A percentile compares a stretch with the other conserved stretches of the same genome.
Conservation (phyloP, 257 asterid genomes). For the Nicotiana otophora region DNA sequence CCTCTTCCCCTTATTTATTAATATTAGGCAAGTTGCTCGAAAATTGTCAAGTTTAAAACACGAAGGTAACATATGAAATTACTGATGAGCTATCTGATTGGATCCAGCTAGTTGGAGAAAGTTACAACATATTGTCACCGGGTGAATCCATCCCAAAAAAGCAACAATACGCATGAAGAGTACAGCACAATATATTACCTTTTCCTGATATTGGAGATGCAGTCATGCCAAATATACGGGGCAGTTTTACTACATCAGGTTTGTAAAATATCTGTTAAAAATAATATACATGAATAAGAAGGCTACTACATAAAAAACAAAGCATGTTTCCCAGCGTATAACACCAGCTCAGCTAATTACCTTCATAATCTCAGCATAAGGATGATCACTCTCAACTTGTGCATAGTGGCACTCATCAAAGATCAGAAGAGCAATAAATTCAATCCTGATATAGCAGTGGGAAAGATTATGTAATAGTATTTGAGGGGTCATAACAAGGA, state of each 20-base stretch:
- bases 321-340: neutral
- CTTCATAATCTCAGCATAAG: slow-evolving; percentile 98
- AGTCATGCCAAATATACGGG: slow-evolving; percentile 98
- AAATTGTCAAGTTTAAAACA: neutral
- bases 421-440: slow-evolving; percentile 74
- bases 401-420: slow-evolving; percentile 99
- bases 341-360: slow-evolving; percentile 29
- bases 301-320: slow-evolving; percentile 5
- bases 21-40: too few relatives aligned
- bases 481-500: slow-evolving; percentile 96
- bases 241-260: slow-evolving; percentile 48
- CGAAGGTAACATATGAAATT: neutral
- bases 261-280: slow-evolving; percentile 69
- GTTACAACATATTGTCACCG: neutral
- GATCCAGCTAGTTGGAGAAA: neutral
- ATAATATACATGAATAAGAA: slow-evolving; percentile 23
- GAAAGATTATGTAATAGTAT: slow-evolving; percentile 64
- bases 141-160: neutral
- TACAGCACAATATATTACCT: slow-evolving; percentile 40
- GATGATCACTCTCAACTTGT: slow-evolving; percentile 85
- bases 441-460: slow-evolving; percentile 79
- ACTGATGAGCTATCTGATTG: neutral
- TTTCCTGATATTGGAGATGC: slow-evolving; percentile 94
- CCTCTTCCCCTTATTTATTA: too few relatives aligned
- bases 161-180: neutral